Evolutionary conservation across 306 rosid species (phyloP), one percentile per base, ranked within the genome.

Genomic region (Glycine latifolia): DNA sequence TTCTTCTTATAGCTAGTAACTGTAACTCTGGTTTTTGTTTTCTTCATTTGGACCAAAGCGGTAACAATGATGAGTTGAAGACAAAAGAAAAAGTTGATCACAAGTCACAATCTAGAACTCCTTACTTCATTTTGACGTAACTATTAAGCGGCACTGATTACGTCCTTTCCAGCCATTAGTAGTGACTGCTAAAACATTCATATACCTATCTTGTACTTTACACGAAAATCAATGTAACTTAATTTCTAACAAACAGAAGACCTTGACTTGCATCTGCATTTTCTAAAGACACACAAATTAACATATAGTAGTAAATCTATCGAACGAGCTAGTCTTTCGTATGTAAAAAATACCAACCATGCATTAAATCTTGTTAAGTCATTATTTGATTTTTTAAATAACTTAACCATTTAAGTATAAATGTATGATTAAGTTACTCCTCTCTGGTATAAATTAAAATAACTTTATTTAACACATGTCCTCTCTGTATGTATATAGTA

Each of bases 121-220:
- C 20, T 37, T 17, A 26, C 31, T 59, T 59, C n/a, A 60, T 75
- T 74, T 74, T 58, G 46, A 16, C 16, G 78, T 16, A 56, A 56
- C 39, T 39, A 54, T 15, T 41, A 17, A 56, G n/a, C 39, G 66
- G 12, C 66, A 10, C 41, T 16, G 16, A 17, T 56, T 5, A 41
- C 37, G 26, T 35, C 17, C 39, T 37, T 62, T 31, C 3, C 17
- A 37, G 13, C 26, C 11, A 65, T 63, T 35, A 35, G 70, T 63
- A 13, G 26, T 37, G 49, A 37, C 12, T 2, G 33, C 15, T 41
- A 16, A 39, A 44, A 41, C 63, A 73, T 55, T 11, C 13, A 4
- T 26, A 4, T 26, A 14, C 14, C 11, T 47, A 26, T 62, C 15
- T 14, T 31, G 16, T 26, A 62, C n/a, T 44, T 9, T 61, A 6